Evolutionary conservation across 306 rosid genomes (phyloP), one percentile per base, ranked within the genome.

Genomic region (Begonia peltatifolia): DNA sequence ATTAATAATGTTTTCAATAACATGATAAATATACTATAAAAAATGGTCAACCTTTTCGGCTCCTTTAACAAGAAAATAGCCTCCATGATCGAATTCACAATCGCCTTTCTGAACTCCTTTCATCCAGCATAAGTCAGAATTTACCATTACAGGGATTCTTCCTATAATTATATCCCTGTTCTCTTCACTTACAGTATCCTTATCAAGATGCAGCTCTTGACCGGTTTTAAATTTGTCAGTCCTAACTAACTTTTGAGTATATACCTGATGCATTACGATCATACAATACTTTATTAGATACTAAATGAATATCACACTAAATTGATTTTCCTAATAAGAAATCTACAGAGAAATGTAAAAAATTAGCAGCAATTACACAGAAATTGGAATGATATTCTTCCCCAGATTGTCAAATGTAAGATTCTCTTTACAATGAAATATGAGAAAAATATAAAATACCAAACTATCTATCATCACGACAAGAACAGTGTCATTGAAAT

Each of bases 171-270:
- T 62, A 23, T 83, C 94, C 67, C 87, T 78, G 47, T 14, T 53
- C 0, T 83, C 92, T 7, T 68, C 62, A 58, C 25, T 67, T 4
- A 71, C 0, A 49, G 30, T 20, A 7, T 67, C 57, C 50, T 25
- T 76, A 12, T 83, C 87, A n/a, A 83, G 53, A 44, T 20, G 68
- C 46, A 79, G 72, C 38, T 78, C 92, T 52, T 71, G 63, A 17
- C 99, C 95, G 3, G 95, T 83, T 73, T 90, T 90, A 22, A 90
- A 85, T 52, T 90, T 86, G 68, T 90, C 95, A 30, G 95, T 86
- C 2, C 80, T 68, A 11, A 71, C 71, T 51, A 78, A 66, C 46
- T 47, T 62, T 44, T 69, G 74, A 16, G 75, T 68, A 58, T 78
- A 90, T 1, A 90, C 81, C 99, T 90, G 55, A 3, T 41, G 61